phyloP scores from a whole-genome alignment of 2,329 filamentous ascomycete species.

The Curvularia spicifera region DNA sequence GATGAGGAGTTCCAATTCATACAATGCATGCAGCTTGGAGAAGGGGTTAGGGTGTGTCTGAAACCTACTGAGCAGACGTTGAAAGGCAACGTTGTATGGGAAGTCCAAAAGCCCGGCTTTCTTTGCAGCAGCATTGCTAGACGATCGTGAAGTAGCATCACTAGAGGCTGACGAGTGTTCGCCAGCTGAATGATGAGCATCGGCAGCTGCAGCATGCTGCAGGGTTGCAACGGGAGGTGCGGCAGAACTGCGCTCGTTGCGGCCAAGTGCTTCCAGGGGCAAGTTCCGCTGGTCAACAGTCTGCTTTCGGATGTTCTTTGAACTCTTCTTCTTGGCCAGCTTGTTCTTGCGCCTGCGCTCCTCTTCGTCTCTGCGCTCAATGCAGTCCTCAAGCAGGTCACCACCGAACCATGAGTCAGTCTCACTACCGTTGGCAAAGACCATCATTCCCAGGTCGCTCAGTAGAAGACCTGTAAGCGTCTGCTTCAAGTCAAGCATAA shows the following conservation, averaged over 20 bases:
- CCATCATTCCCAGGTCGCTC: constrained; percentile 85
- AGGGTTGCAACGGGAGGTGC: constrained; percentile 52
- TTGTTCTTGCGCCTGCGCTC: constrained; percentile 49
- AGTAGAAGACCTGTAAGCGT: constrained; percentile 82
- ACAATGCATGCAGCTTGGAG: constrained; percentile 80
- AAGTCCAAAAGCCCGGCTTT: constrained; percentile 65
- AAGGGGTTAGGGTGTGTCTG: constrained; percentile 88
- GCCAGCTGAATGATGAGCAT: constrained; percentile 52
- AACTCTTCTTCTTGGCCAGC: constrained; percentile 59
- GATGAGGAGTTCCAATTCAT: constrained; percentile 83
- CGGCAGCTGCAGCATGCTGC: constrained; percentile 50
- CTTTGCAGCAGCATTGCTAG: constrained; percentile 51
- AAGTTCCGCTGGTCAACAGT: constrained; percentile 46
- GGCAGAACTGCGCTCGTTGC: constrained; percentile 50
- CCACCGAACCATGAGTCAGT: constrained; percentile 85
- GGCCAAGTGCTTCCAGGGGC: constrained; percentile 53
- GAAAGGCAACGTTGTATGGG: constrained; percentile 80
- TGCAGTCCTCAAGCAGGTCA: constrained; percentile 59
- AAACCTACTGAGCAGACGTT: constrained; percentile 81
- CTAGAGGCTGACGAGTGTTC: constrained; percentile 55
- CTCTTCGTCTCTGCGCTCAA: constrained; percentile 51
- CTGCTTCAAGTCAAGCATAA: constrained; percentile 77
- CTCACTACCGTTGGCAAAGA: constrained; percentile 89
- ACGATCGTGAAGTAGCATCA: constrained; percentile 53
- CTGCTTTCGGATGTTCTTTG: constrained; percentile 63